A percentile compares a stretch with the other conserved stretches of the same genome.
Conservation (phyloP, 2,329 filamentous ascomycete species). For the Diplodia intermedia region DNA sequence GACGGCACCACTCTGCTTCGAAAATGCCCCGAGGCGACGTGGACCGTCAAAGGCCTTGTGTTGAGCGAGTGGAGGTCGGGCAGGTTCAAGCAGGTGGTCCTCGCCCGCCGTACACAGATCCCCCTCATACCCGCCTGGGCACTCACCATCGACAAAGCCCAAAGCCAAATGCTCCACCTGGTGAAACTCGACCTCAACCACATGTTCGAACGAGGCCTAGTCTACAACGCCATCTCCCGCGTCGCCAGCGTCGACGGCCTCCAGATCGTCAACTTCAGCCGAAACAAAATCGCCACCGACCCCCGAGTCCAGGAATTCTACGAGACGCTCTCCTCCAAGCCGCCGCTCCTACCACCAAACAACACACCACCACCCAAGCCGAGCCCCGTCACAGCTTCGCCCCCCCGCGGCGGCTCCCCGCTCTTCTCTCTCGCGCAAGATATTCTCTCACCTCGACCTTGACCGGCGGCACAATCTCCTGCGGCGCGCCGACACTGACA, state of each 20-base stretch:
- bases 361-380: too few relatives aligned
- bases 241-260: background rate
- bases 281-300: background rate
- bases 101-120: conserved; percentile 61
- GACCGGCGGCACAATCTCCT: conserved; percentile 5
- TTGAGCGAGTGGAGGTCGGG: background rate
- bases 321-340: background rate
- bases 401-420: too few relatives aligned
- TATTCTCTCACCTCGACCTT: background rate
- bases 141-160: conserved; percentile 67
- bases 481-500: background rate
- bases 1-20: background rate
- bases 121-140: conserved; percentile 68
- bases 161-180: conserved; percentile 67
- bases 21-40: background rate
- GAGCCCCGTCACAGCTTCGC: background rate
- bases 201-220: conserved; percentile 64
- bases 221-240: conserved; percentile 61
- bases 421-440: background rate
- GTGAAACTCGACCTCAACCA: conserved; percentile 62
- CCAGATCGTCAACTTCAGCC: background rate
- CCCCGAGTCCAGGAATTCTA: background rate
- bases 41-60: background rate
- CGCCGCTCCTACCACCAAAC: too few relatives aligned
- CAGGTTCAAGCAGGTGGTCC: background rate